Conservation (phyloP, 2,329 filamentous ascomycete species). For the Stenocarpella maydis region DNA sequence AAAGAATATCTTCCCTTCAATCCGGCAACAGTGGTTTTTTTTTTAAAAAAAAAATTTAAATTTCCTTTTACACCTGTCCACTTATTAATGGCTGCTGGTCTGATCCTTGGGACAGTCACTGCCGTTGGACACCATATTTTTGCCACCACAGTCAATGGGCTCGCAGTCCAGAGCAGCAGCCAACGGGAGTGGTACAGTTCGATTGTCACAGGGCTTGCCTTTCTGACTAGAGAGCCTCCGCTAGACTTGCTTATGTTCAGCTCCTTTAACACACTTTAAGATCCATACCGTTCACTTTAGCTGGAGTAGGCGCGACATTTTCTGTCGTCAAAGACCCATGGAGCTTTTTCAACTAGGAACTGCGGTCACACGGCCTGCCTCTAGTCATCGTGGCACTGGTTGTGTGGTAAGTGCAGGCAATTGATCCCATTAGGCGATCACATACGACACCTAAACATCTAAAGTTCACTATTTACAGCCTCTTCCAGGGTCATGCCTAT, state of each 20-base stretch:
- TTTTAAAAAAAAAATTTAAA: too few relatives aligned
- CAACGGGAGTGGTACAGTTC: background rate
- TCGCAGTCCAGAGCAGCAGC: background rate
- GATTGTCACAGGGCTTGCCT: background rate
- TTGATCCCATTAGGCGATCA: background rate
- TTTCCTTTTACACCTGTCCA: background rate
- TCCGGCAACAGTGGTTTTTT: background rate
- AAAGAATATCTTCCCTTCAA: background rate
- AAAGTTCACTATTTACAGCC: background rate
- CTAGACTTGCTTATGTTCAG: background rate
- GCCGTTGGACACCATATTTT: background rate
- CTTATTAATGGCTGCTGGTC: background rate
- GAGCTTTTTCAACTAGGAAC: background rate
- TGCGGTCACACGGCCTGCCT: background rate
- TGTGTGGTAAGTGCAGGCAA: background rate
- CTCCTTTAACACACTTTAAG: background rate
- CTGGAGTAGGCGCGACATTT: background rate
- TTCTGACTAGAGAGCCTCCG: background rate
- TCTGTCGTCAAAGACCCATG: background rate
- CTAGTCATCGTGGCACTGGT: background rate
- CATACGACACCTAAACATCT: too few relatives aligned
- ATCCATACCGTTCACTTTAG: background rate
- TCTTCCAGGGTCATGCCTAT: background rate
- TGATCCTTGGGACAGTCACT: background rate
- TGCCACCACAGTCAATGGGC: background rate